Evolutionary conservation across 2,329 filamentous ascomycete genomes (phyloP).

Genomic region (Alternaria ethzedia): DNA sequence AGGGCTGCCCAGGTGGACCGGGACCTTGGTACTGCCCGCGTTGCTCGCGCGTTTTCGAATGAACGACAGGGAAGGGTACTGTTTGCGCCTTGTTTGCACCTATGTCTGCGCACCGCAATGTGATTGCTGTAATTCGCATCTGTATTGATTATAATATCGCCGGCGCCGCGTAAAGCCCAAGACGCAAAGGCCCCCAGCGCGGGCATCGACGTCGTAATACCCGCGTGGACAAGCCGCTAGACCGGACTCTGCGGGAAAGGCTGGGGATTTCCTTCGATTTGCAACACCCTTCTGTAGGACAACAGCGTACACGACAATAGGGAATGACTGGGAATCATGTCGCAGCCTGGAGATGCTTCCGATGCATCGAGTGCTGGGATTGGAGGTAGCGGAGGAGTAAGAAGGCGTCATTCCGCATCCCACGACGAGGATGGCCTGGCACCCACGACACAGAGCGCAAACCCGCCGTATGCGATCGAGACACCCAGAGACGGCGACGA

Average conservation of each 20-base stretch:
- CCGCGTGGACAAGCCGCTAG: conserved; percentile 25
- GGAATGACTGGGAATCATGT: conserved; percentile 38
- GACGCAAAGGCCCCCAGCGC: background rate
- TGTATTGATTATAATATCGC: background rate
- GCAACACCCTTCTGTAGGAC: background rate
- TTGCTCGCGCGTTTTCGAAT: background rate
- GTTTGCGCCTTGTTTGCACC: background rate
- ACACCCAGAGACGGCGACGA: conserved; percentile 14
- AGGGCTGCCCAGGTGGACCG: no score
- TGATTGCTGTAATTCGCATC: background rate
- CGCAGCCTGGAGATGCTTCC: conserved; percentile 33
- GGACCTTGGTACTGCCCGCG: background rate
- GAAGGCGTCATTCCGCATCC: conserved; percentile 38
- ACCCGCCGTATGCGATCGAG: conserved; percentile 23
- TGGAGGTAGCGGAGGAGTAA: conserved; percentile 23
- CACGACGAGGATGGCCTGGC: conserved; percentile 31
- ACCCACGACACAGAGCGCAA: conserved; percentile 11
- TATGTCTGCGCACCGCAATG: background rate
- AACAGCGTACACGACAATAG: conserved; percentile 7
- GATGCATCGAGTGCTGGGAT: conserved; percentile 7
- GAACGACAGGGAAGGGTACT: background rate
- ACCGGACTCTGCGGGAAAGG: background rate
- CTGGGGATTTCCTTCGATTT: background rate
- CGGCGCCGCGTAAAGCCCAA: conserved; percentile 25
- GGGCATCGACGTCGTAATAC: conserved; percentile 1